A percentile compares a stretch with the other conserved stretches of the same genome.
phyloP scores from a whole-genome alignment of 352 stramenopile genomes.

The Lagenidium giganteum region DNA sequence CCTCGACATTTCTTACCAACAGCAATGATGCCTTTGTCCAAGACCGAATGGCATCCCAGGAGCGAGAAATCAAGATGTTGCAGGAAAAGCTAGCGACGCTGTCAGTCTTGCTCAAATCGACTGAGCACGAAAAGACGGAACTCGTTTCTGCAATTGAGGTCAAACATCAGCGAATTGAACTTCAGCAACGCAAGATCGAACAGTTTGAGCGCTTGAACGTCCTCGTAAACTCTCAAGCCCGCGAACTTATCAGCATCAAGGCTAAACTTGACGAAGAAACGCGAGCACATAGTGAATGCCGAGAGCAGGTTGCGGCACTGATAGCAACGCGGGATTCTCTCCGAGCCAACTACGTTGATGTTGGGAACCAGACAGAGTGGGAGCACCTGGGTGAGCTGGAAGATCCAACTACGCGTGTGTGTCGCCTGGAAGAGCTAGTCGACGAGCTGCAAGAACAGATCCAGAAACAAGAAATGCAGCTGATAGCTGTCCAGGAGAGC shows the following conservation, averaged over 20 bases:
- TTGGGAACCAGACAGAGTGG: slow-evolving; percentile 46
- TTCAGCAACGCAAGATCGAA: slow-evolving; percentile 51
- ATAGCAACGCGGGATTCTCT: too few relatives aligned
- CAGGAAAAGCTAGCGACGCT: slow-evolving; percentile 64
- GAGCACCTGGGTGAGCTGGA: slow-evolving; percentile 24
- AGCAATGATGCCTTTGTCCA: slow-evolving; percentile 36
- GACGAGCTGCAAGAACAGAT: slow-evolving; percentile 31
- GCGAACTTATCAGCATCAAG: slow-evolving; percentile 41
- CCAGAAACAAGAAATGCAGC: slow-evolving; percentile 22
- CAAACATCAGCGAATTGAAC: slow-evolving; percentile 73
- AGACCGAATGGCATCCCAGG: slow-evolving; percentile 54
- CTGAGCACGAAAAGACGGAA: slow-evolving; percentile 60
- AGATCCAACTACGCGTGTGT: slow-evolving; percentile 10
- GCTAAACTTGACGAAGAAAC: slow-evolving; percentile 50
- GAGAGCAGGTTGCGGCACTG: slow-evolving; percentile 38
- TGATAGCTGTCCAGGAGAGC: too few relatives aligned
- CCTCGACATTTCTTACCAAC: too few relatives aligned
- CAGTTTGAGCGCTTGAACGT: slow-evolving; percentile 57
- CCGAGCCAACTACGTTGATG: too few relatives aligned
- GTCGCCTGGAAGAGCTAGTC: slow-evolving; percentile 16
- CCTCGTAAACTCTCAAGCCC: slow-evolving; percentile 36
- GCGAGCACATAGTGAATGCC: slow-evolving; percentile 22
- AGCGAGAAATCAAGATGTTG: slow-evolving; percentile 66
- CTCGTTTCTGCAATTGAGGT: slow-evolving; percentile 51
- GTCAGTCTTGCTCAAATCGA: slow-evolving; percentile 56